phyloP scores from a whole-genome alignment of 345 rosid genomes.

The Moringa oleifera region DNA sequence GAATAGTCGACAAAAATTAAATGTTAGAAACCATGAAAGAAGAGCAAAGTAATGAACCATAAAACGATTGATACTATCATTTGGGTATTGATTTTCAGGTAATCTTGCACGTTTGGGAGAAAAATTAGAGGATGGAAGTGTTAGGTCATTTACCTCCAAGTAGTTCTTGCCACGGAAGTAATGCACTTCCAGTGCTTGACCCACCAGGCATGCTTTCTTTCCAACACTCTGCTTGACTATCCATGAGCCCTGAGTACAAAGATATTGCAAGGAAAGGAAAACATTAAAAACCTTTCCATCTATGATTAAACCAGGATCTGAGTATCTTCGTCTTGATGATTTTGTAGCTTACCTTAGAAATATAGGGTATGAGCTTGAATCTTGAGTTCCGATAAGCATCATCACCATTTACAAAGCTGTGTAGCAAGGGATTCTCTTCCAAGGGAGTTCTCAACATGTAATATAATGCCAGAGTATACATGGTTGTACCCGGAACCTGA shows the following conservation, averaged over 20 bases:
- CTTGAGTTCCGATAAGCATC: constrained; percentile 88
- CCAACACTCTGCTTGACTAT: constrained; percentile 95
- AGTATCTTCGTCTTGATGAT: no score
- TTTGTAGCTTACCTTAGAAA: constrained; percentile 56
- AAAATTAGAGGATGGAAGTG: no score
- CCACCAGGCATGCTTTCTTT: constrained; percentile 78
- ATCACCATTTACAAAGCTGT: constrained; percentile 78
- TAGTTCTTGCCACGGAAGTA: constrained; percentile 73
- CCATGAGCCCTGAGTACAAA: constrained; percentile 77
- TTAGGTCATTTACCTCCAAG: constrained; percentile 96
- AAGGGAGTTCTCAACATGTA: constrained; percentile 68
- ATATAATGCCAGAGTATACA: constrained; percentile 61
- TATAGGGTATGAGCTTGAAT: constrained; percentile 87
- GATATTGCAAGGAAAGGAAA: neutral
- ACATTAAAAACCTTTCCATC: no score
- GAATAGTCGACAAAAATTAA: constrained; percentile 9
- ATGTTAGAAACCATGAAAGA: neutral
- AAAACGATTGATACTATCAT: no score
- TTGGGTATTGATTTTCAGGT: no score
- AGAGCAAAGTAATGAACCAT: no score
- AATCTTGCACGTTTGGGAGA: no score
- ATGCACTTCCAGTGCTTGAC: constrained; percentile 63
- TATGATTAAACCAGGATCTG: no score
- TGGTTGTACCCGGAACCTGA: constrained; percentile 71
- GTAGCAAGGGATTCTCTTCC: constrained; percentile 65